These are phyloP conservation scores for Tricholoma terreum DNA, from an alignment of 768 basidiomycete species.

Conservation along the genomic window DNA sequence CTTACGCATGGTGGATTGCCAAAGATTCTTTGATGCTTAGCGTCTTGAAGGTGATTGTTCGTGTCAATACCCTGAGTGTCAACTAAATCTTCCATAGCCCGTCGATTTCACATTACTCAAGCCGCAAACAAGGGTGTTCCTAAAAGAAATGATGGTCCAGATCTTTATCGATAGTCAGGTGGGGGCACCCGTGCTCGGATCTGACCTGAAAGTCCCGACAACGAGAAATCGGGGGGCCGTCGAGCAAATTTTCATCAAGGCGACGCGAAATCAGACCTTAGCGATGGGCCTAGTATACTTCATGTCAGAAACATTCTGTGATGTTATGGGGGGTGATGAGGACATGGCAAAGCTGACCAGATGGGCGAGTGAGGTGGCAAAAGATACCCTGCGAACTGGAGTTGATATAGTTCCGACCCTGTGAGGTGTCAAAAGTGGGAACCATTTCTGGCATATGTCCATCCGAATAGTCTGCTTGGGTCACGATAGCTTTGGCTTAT, in stretches of 20 bases:
- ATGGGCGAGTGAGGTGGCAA: conserved; percentile 68
- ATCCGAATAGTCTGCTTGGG: neutral
- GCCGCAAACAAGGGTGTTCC: conserved; percentile 58
- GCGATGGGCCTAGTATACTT: conserved; percentile 78
- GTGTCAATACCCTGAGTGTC: neutral
- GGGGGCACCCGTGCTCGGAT: conserved; percentile 56
- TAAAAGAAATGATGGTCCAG: conserved; percentile 65
- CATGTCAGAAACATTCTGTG: conserved; percentile 43
- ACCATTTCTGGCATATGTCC: neutral
- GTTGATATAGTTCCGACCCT: conserved; percentile 49
- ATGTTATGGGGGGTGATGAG: conserved; percentile 28
- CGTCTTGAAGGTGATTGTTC: conserved; percentile 71
- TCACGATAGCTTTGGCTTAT: conserved; percentile 24
- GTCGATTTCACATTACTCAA: conserved; percentile 82
- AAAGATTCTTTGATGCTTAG: conserved; percentile 73
- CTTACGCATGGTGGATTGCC: conserved; percentile 92
- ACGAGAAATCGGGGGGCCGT: conserved; percentile 56
- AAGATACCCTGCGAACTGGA: conserved; percentile 64
- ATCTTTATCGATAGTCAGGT: conserved; percentile 76
- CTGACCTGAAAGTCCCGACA: conserved; percentile 31
- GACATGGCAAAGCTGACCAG: conserved; percentile 43
- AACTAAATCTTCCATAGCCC: conserved; percentile 49
- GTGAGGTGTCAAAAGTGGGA: conserved; percentile 11
- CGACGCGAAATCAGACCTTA: conserved; percentile 58
- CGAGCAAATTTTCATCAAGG: conserved; percentile 80